phyloP scores from a whole-genome alignment of 345 rosid species.

The Syzygium oleosum region DNA sequence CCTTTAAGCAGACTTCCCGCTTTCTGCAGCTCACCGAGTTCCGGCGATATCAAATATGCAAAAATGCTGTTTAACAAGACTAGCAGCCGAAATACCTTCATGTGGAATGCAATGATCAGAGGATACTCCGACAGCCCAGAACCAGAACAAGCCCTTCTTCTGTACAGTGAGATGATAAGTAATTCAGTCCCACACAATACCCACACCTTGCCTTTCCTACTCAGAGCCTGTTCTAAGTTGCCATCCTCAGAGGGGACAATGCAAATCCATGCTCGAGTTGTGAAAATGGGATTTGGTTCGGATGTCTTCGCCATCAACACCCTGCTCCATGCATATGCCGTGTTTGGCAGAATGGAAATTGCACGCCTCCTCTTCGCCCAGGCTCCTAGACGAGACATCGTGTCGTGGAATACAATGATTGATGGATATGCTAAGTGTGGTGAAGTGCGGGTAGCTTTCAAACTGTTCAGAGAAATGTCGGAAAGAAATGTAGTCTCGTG shows the following conservation, averaged over 20 bases:
- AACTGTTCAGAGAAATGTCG: constrained; percentile 33
- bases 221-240: constrained; percentile 53
- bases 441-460: constrained; percentile 23
- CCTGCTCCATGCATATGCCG: constrained; percentile 46
- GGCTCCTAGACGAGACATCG: constrained; percentile 28
- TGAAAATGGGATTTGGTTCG: constrained; percentile 38
- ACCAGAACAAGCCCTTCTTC: constrained; percentile 37
- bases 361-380: constrained; percentile 38
- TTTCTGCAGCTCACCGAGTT: constrained; percentile 21
- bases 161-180: constrained; percentile 45
- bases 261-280: constrained; percentile 50
- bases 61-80: constrained; percentile 33
- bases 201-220: constrained; percentile 64
- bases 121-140: constrained; percentile 31
- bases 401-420: constrained; percentile 74
- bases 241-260: constrained; percentile 30
- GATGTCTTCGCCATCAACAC: constrained; percentile 45
- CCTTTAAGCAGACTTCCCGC: constrained; percentile 36
- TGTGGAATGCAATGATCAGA: constrained; percentile 65
- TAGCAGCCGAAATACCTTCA: constrained; percentile 32
- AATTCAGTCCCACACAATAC: constrained; percentile 34
- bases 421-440: constrained; percentile 43
- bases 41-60: constrained; percentile 37
- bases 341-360: constrained; percentile 17
- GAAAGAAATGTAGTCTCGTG: constrained; percentile 44